These are phyloP conservation scores for Chrysoporthe deuterocubensis DNA, from an alignment of 2,329 filamentous ascomycete species.

Conservation along the genomic window DNA sequence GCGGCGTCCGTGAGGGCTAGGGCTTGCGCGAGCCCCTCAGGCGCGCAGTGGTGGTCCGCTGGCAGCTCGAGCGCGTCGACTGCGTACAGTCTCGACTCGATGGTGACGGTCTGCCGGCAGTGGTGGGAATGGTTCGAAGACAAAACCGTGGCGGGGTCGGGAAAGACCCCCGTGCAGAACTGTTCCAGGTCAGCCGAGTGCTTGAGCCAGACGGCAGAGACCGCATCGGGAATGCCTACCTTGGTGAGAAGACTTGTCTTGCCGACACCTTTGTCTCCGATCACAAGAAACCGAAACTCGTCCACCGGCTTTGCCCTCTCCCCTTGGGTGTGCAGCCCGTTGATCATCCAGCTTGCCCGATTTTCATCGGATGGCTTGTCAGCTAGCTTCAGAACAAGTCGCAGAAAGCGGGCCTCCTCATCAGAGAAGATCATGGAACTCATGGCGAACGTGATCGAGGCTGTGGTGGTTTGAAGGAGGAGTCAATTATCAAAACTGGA, in stretches of 20 bases:
- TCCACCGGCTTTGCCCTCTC: slow-evolving; percentile 34
- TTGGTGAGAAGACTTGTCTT: slow-evolving; percentile 47
- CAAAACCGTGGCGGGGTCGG: slow-evolving; percentile 33
- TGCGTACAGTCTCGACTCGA: slow-evolving; percentile 39
- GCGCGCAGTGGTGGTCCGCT: slow-evolving; percentile 38
- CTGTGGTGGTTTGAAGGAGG: too few relatives aligned
- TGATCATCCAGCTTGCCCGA: slow-evolving; percentile 20
- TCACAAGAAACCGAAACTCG: slow-evolving; percentile 45
- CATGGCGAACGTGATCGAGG: slow-evolving; percentile 22
- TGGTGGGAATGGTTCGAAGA: slow-evolving; percentile 32
- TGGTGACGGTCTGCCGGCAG: slow-evolving; percentile 40
- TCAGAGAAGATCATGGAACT: slow-evolving; percentile 43
- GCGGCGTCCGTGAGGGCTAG: slow-evolving; percentile 47
- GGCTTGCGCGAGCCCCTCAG: slow-evolving; percentile 42
- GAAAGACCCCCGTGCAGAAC: slow-evolving; percentile 40
- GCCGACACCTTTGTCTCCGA: slow-evolving; percentile 45
- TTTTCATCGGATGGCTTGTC: slow-evolving; percentile 36
- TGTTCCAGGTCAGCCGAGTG: slow-evolving; percentile 27
- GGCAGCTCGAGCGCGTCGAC: slow-evolving; percentile 45
- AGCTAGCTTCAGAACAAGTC: slow-evolving; percentile 45
- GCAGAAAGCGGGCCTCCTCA: slow-evolving; percentile 46
- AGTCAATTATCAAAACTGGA: background rate
- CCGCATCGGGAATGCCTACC: slow-evolving; percentile 33
- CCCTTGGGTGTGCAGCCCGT: slow-evolving; percentile 16
- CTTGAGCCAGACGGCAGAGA: background rate